These are phyloP conservation scores for Berberis vulgaris DNA, from an alignment of 164 flowering plant species.

Conservation along the genomic window DNA sequence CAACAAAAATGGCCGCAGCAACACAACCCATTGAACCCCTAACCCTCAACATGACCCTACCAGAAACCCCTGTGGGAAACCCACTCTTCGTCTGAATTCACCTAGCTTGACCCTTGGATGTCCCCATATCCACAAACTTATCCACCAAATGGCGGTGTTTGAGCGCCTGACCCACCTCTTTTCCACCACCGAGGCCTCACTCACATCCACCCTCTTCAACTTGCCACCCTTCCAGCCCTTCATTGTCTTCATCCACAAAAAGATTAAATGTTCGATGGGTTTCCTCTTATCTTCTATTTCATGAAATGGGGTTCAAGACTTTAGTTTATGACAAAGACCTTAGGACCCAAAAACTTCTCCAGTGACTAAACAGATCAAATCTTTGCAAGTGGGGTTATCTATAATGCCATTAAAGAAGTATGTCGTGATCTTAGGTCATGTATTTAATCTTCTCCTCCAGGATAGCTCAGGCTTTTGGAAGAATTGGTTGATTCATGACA, in stretches of 20 bases:
- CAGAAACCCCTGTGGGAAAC: constrained; percentile 5
- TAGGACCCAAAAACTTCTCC: no score
- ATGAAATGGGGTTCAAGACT: no score
- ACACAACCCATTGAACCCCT: constrained; percentile 4
- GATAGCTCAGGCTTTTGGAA: no score
- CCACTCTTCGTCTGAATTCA: constrained; percentile 40
- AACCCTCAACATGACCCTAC: not conserved
- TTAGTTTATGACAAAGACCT: no score
- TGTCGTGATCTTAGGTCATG: no score
- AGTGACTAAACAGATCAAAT: no score
- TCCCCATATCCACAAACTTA: constrained; percentile 63
- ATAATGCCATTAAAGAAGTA: no score
- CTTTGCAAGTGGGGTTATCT: no score
- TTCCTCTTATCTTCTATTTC: no score
- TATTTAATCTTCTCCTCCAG: no score
- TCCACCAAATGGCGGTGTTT: constrained; percentile 88
- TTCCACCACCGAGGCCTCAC: constrained; percentile 64
- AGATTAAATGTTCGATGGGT: constrained; percentile 14
- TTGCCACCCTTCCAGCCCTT: constrained; percentile 68
- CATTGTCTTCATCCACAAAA: constrained; percentile 74
- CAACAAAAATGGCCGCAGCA: constrained; percentile 7
- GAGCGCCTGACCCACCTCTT: constrained; percentile 62
- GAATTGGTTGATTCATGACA: no score
- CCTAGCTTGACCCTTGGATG: constrained; percentile 49
- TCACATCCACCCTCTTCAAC: constrained; percentile 66